Evolutionary conservation across 2,329 filamentous ascomycete species (phyloP).

Genomic region (Calonectria crousiana): DNA sequence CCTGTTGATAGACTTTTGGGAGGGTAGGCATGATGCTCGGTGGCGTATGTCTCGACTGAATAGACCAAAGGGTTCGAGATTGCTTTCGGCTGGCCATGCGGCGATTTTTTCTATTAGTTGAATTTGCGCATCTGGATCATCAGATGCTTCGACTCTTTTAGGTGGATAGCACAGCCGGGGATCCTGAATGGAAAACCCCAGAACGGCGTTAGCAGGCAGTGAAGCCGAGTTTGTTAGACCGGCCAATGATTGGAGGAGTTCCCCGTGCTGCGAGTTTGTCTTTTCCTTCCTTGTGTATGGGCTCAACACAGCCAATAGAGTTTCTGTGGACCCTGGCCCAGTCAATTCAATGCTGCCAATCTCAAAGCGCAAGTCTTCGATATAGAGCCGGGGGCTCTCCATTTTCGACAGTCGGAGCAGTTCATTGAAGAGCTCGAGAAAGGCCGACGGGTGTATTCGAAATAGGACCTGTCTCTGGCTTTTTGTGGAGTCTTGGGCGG

Average conservation of each 20-base stretch:
- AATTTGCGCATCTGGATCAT: slow-evolving; percentile 51
- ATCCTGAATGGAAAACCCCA: slow-evolving; percentile 82
- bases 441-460: slow-evolving; percentile 85
- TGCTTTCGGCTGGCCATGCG: slow-evolving; percentile 74
- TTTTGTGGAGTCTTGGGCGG: slow-evolving; percentile 41
- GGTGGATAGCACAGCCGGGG: slow-evolving; percentile 85
- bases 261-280: slow-evolving; percentile 54
- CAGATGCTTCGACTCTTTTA: slow-evolving; percentile 60
- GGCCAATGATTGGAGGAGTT: slow-evolving; percentile 63
- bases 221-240: slow-evolving; percentile 76
- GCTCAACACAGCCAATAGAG: slow-evolving; percentile 76
- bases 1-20: slow-evolving; percentile 85
- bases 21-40: slow-evolving; percentile 73
- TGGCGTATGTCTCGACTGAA: slow-evolving; percentile 78
- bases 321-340: slow-evolving; percentile 82
- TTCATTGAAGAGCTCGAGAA: slow-evolving; percentile 75
- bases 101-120: slow-evolving; percentile 71
- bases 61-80: slow-evolving; percentile 63
- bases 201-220: slow-evolving; percentile 76
- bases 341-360: slow-evolving; percentile 70
- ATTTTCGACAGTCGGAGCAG: slow-evolving; percentile 69
- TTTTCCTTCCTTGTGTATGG: slow-evolving; percentile 55
- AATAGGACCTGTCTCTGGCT: slow-evolving; percentile 69
- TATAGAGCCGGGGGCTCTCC: slow-evolving; percentile 70
- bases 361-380: slow-evolving; percentile 79